Evolutionary conservation across 805 yeast genomes (phyloP), one percentile per base, ranked within the genome.

Genomic region (Candida ponderosae): DNA sequence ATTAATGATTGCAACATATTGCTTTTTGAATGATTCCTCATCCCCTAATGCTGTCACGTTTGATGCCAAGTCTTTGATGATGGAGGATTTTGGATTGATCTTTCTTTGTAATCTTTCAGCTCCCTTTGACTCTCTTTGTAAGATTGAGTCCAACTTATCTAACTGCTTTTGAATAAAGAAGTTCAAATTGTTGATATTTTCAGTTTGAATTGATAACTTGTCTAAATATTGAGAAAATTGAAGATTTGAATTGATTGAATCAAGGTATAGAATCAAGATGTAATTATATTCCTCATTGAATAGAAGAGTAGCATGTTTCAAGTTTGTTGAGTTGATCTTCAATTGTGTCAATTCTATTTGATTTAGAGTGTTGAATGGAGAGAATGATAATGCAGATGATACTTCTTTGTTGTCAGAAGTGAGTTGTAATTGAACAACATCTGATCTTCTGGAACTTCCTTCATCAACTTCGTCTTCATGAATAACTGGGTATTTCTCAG

Each of bases 261-360:
- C 47, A 5, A 46, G 23, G 32, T 48, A 47, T 11, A 50, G 30
- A n/a, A 45, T 40, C 26, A 50, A 29, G 13, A 48, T 32, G 34
- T 48, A 50, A 38, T 50, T 48, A 36, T 48, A 50, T 37, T 50
- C 53, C 4, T 35, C 45, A 19, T 50, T 42, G 40, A 36, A 46
- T 17, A 50, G 23, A 3, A 46, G 37, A 9, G 47, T 40, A 9
- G 36, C 31, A 16, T 32, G 13, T 30, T 44, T 41, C 9, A 43
- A 21, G 5, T 43, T 29, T 6, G 30, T 30, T 4, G 6, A 16
- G n/a, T 46, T 33, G 18, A 34, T 31, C 29, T 34, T 32, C 13
- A 47, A 36, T 20, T 42, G 40, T 7, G 48, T 33, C 18, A 50
- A 21, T 27, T 48, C 53, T 16, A 37, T 36, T 14, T 36, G 45